phyloP scores from a whole-genome alignment of 139 green algal genomes.

The Monoraphidium neglectum region DNA sequence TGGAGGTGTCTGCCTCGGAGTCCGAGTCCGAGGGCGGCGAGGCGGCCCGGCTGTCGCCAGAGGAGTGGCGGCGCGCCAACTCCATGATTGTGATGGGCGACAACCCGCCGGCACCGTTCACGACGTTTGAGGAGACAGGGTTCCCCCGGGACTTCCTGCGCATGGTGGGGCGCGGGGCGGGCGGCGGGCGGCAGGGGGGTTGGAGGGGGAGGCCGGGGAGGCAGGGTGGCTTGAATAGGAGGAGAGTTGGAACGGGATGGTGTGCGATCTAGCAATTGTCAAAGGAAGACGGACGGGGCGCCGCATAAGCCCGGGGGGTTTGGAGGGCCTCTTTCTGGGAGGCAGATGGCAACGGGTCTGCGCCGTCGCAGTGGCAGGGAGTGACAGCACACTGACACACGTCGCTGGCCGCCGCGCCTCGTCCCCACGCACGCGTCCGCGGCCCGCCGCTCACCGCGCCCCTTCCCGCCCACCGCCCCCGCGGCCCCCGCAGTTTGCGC shows the following conservation, averaged over 20 bases:
- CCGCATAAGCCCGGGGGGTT: neutral
- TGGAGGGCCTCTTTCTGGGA: neutral
- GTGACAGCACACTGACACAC: neutral
- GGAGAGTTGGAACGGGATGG: neutral
- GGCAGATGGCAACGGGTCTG: neutral
- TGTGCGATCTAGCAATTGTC: neutral
- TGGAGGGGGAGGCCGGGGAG: neutral
- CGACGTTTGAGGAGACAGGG: conserved; percentile 52
- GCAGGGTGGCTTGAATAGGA: neutral
- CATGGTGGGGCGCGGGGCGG: conserved; percentile 38
- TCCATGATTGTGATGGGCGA: conserved; percentile 20
- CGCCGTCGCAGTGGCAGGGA: neutral
- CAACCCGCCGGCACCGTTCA: conserved; percentile 9
- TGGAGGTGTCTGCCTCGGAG: too few species aligned
- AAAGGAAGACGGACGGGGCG: neutral
- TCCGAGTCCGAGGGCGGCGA: too few species aligned
- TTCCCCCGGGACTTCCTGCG: conserved; percentile 58
- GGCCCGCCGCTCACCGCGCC: too few species aligned
- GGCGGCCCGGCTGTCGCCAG: conserved; percentile 2
- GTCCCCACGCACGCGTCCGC: neutral
- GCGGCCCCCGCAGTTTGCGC: neutral
- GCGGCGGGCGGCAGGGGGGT: neutral
- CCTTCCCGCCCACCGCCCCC: neutral
- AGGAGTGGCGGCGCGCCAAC: conserved; percentile 14
- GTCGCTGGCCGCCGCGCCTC: too few species aligned